Conservation (phyloP, 1,139 yeast species). For the Yamadazyma siamensis region DNA sequence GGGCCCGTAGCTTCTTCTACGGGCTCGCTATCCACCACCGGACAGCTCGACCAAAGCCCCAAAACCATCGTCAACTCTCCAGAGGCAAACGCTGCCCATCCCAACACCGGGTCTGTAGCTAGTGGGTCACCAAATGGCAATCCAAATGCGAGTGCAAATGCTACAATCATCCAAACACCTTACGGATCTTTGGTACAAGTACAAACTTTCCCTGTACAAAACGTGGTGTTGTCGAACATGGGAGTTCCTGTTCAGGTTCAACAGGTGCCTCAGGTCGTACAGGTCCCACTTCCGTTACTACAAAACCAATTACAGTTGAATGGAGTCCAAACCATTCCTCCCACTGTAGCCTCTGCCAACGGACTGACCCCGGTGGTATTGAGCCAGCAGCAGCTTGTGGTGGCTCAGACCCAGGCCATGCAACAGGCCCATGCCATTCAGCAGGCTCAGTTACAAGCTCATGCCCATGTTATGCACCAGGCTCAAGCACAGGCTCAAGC, state of each 20-base stretch:
- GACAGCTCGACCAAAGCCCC: background rate
- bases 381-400: constrained; percentile 11
- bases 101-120: no score
- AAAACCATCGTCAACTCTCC: constrained; percentile 1
- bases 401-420: constrained; percentile 8
- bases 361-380: constrained; percentile 9
- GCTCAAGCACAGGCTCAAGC: constrained; percentile 7
- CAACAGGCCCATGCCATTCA: constrained; percentile 7
- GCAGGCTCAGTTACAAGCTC: constrained; percentile 4
- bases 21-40: background rate
- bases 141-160: constrained; percentile 4
- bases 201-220: constrained; percentile 23
- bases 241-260: constrained; percentile 18
- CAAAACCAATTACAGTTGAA: constrained; percentile 11
- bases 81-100: background rate
- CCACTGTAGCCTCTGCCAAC: constrained; percentile 2
- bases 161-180: constrained; percentile 25
- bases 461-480: constrained; percentile 5
- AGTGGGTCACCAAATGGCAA: background rate
- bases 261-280: constrained; percentile 16
- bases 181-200: constrained; percentile 36
- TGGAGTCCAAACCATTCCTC: constrained; percentile 7
- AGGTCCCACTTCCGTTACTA: constrained; percentile 15
- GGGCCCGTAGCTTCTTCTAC: background rate
- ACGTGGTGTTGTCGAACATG: constrained; percentile 14